Evolutionary conservation across 192 early-diverging fungal species (phyloP), one percentile per base, ranked within the genome.

Genomic region (Entrophospora sp.): DNA sequence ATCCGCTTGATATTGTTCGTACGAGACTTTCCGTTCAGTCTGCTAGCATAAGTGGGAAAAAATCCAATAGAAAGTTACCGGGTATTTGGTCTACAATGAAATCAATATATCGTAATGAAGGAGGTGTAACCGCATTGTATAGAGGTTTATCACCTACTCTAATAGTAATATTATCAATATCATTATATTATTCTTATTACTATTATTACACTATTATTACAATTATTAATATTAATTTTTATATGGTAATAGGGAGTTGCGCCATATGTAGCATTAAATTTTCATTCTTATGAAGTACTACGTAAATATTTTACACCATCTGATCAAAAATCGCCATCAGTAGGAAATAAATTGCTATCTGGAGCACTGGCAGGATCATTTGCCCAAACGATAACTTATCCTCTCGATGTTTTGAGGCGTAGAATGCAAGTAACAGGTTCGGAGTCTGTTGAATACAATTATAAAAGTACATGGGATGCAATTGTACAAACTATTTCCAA

Each of bases 331-430:
- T 69, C 82, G 3, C 86, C 86, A 13, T 80, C 85, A n/a, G 81
- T 83, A 40, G 49, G 66, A 7, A 78, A 79, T 70, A 88, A 89
- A 71, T 65, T 91, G 35, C 36, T 82, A 7, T 87, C 86, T 49
- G 89, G 89, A 32, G 89, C 89, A 6, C 69, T 89, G 48, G 87
- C 89, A 44, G 89, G 89, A 43, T 85, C 83, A 60, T 84, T 87
- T 66, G 87, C 89, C 6, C 89, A 91, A 70, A 91, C 89, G 2
- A 82, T 89, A n/a, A 91, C 86, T 28, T 91, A 91, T 53, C 89
- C 89, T 20, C 74, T 91, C 53, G 89, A 91, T 61, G 87, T 91
- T 5, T 67, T 91, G 57, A 82, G 89, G 9, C 80, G 89, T 25
- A 77, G 87, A 52, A 87, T 91, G 82, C 89, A 91, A 74, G 86